Conservation (phyloP, 2,329 filamentous ascomycete genomes). For the Raffaelea deltoideospora region DNA sequence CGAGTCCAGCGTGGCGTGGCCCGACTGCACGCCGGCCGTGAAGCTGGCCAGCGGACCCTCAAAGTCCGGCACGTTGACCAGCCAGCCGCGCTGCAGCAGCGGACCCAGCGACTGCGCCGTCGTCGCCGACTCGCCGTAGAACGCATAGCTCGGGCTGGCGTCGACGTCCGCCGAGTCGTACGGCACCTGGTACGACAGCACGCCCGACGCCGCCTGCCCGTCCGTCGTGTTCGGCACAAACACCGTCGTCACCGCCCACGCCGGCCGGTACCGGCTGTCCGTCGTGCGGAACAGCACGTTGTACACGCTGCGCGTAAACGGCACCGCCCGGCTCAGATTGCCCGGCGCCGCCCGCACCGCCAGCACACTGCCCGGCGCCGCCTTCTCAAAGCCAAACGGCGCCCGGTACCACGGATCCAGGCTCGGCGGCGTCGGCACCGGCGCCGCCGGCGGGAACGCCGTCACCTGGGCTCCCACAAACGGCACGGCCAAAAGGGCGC, state of each 20-base stretch:
- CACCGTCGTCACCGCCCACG: conserved; percentile 24
- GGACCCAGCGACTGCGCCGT: conserved; percentile 13
- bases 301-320: conserved; percentile 13
- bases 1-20: conserved; percentile 27
- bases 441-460: neutral
- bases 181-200: conserved; percentile 26
- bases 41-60: conserved; percentile 27
- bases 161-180: conserved; percentile 24
- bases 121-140: conserved; percentile 11
- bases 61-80: conserved; percentile 28
- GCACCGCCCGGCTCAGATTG: conserved; percentile 10
- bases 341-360: conserved; percentile 15
- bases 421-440: conserved; percentile 14
- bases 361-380: conserved; percentile 15
- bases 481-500: no score
- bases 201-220: conserved; percentile 2
- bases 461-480: neutral
- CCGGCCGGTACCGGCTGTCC: conserved; percentile 16
- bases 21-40: conserved; percentile 23
- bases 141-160: conserved; percentile 20
- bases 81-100: conserved; percentile 26
- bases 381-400: conserved; percentile 14
- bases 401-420: conserved; percentile 19
- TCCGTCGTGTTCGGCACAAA: conserved; percentile 13
- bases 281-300: conserved; percentile 24